Conservation (phyloP, 352 stramenopile genomes). For the Phytophthora hybrid region DNA sequence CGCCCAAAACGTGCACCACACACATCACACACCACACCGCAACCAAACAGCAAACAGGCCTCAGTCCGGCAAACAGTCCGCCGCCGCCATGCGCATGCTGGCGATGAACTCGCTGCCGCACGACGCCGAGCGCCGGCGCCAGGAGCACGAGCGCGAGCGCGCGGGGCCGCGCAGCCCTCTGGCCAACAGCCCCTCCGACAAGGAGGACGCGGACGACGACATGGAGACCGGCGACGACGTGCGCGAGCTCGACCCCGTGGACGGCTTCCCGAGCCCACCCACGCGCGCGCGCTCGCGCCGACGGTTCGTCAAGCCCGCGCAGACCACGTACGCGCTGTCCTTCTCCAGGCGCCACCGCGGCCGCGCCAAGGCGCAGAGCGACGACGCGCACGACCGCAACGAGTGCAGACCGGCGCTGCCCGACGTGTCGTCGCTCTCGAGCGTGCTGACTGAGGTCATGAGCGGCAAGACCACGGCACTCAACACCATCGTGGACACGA, state of each 20-base stretch:
- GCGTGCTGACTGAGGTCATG: conserved; percentile 60
- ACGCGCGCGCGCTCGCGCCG: conserved; percentile 36
- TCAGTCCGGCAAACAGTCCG: neutral
- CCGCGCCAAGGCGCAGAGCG: neutral
- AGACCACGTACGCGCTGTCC: conserved; percentile 58
- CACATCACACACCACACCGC: neutral
- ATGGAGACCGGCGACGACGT: conserved; percentile 10
- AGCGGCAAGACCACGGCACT: conserved; percentile 47
- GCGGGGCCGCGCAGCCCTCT: conserved; percentile 11
- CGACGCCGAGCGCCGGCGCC: conserved; percentile 27
- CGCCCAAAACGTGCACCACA: too few species aligned
- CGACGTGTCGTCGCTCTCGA: conserved; percentile 61
- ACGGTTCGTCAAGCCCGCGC: conserved; percentile 59
- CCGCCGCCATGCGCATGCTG: conserved; percentile 39
- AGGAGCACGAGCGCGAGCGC: conserved; percentile 6
- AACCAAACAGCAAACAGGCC: conserved; percentile 35
- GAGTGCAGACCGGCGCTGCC: conserved; percentile 14
- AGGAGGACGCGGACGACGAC: conserved; percentile 14
- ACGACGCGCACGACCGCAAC: conserved; percentile 10
- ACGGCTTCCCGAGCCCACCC: conserved; percentile 35
- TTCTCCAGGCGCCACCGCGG: conserved; percentile 46
- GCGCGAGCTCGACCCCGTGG: conserved; percentile 36
- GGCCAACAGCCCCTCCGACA: conserved; percentile 11
- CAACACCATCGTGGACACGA: conserved; percentile 55
- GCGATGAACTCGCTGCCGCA: conserved; percentile 39